Base-by-base conservation (phyloP, 1,284 basidiomycete species). In the Anthracocystis panici-leucophaei region DNA sequence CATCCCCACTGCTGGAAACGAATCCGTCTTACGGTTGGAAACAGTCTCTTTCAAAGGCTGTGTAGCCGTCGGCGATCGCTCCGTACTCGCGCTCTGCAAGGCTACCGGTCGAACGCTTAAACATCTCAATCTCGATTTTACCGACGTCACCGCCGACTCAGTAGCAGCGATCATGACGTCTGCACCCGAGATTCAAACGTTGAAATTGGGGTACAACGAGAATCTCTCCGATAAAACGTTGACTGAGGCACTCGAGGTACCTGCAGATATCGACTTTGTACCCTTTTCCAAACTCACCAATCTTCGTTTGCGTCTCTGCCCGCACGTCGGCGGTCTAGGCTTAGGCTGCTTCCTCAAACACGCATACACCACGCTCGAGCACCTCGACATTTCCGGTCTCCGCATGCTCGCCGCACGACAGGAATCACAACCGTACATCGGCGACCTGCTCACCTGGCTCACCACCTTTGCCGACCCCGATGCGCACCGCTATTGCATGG, bases 91-190 rank as follows among this genome's bases (percentile, higher is more conserved):
- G 3, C 53, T 75, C 40, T 68, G 65, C 38, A 53, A 56, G 3
- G 61, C 65, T 1, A 65, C 65, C 1, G 66, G 66, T 18, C 9
- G 55, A 14, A 69, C 66, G 8, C 58, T 75, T 10, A 50, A 41
- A n/a, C 65, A 75, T 23, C 58, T 75, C 54, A 75, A 75, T 23
- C 46, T 75, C 20, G 72, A 75, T 56, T 69, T 52, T n/a, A 75
- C 72, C 29, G 66, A 75, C 56, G 46, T 75, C 23, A 46, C 65
- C 2, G 65, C 72, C 12, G 42, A 69, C 9, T 62, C 65, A 6
- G 65, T 75, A 12, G 8, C 44, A 1, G 14, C 31, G 12, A 58
- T 75, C 35, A 65, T 75, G 58, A 49, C 20, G n/a, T 23, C 11
- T 1, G 33, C 27, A 3, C 62, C 62, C 6, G 48, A 69, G 7